Percentiles rank a stretch among this genome's conserved stretches.
These are phyloP conservation scores for Quercus agrifolia DNA, from an alignment of 306 rosid genomes.

Conservation along the genomic window DNA sequence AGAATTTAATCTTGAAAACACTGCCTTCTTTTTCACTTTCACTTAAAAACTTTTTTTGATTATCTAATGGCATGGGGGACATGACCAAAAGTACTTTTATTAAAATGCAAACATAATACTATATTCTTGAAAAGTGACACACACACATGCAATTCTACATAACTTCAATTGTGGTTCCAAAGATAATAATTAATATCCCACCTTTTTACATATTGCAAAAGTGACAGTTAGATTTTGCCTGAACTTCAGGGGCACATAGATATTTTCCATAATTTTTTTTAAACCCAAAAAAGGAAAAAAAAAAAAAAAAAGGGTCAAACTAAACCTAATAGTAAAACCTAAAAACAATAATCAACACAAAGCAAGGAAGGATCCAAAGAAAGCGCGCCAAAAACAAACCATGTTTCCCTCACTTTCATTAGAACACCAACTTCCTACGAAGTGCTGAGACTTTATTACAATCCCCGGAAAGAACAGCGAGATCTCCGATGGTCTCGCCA, in stretches of 20 bases:
- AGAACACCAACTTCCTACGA: conserved; percentile 70
- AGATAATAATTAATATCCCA: not conserved
- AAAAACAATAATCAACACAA: not conserved
- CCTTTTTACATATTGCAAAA: not conserved
- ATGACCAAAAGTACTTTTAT: not conserved
- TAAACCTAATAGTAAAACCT: not conserved
- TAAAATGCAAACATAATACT: not conserved
- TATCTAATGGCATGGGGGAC: too few species aligned
- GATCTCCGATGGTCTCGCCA: conserved; percentile 70
- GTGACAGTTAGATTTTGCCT: not conserved
- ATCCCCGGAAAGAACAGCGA: conserved; percentile 35
- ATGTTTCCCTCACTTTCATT: conserved; percentile 13
- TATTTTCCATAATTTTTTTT: not conserved
- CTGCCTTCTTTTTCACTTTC: too few species aligned
- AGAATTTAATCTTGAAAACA: too few species aligned
- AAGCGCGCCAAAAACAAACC: conserved; percentile 33
- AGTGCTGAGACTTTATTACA: conserved; percentile 29
- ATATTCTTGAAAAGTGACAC: not conserved
- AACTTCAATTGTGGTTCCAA: not conserved
- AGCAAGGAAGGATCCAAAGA: not conserved
- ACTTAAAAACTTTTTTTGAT: too few species aligned
- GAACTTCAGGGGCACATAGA: not conserved
- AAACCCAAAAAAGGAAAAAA: conserved; percentile 13
- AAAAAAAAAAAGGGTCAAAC: not conserved
- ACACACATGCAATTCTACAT: not conserved